phyloP scores from a whole-genome alignment of 768 basidiomycete species.

The Suillus alpinus region DNA sequence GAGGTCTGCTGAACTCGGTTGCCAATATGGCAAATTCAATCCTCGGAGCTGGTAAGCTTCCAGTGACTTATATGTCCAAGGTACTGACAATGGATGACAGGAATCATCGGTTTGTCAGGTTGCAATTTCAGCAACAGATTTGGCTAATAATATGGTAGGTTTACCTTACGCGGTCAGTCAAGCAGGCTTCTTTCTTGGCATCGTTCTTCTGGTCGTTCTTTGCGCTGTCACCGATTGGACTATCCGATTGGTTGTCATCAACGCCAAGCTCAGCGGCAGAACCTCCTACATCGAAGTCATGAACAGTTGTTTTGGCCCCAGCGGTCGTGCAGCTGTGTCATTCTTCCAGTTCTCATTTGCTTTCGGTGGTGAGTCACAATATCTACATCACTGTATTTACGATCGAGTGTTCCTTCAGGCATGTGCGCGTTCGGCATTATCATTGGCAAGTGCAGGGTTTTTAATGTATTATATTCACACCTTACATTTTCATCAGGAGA shows the following conservation, averaged over 20 bases:
- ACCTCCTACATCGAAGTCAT: conserved; percentile 93
- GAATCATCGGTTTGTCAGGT: conserved; percentile 65
- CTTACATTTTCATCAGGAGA: conserved; percentile 56
- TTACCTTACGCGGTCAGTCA: conserved; percentile 92
- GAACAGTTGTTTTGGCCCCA: conserved; percentile 87
- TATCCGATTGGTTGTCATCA: conserved; percentile 91
- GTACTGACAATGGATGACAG: conserved; percentile 32
- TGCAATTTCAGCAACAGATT: conserved; percentile 4
- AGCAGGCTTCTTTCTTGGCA: conserved; percentile 89
- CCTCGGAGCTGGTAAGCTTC: conserved; percentile 75
- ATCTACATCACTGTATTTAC: background rate
- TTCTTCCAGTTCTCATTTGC: conserved; percentile 98
- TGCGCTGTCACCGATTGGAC: conserved; percentile 96
- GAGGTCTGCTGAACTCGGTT: conserved; percentile 74
- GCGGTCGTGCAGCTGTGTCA: conserved; percentile 91
- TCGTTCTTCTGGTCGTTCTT: conserved; percentile 76
- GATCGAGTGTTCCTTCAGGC: conserved; percentile 43
- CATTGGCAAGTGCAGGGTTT: conserved; percentile 45
- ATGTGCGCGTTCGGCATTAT: conserved; percentile 99
- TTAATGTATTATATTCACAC: background rate
- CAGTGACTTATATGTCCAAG: conserved; percentile 5
- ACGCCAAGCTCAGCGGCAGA: conserved; percentile 92
- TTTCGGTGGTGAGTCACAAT: conserved; percentile 70
- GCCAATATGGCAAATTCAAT: conserved; percentile 98
- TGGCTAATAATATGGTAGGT: conserved; percentile 42